Evolutionary conservation across 2,329 filamentous ascomycete genomes (phyloP).

Genomic region (Penicillium rolfsii): DNA sequence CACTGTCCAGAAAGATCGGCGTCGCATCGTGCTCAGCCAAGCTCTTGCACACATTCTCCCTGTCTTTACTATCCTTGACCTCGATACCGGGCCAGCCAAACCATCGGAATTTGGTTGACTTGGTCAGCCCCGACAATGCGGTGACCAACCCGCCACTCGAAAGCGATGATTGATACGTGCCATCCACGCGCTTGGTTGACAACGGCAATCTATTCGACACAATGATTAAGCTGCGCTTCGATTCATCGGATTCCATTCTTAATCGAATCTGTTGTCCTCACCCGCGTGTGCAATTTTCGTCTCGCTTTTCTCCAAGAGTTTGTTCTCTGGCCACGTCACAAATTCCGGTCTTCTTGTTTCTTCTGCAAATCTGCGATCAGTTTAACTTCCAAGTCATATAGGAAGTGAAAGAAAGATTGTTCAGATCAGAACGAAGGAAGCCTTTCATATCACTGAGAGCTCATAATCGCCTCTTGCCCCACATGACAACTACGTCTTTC

Average conservation of each 20-base stretch:
- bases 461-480: constrained; percentile 17
- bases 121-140: constrained; percentile 82
- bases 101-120: constrained; percentile 90
- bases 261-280: not conserved
- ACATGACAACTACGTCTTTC: constrained; percentile 27
- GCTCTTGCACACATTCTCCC: constrained; percentile 68
- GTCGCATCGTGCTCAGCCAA: constrained; percentile 80
- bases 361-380: not conserved
- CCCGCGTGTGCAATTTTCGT: not conserved
- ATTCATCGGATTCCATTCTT: constrained; percentile 12
- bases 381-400: not conserved
- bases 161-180: constrained; percentile 81
- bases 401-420: not conserved
- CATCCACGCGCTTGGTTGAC: constrained; percentile 84
- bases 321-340: not conserved
- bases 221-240: constrained; percentile 58
- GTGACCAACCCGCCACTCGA: constrained; percentile 92
- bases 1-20: constrained; percentile 84
- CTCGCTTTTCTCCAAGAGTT: not conserved
- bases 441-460: not conserved
- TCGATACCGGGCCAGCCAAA: constrained; percentile 94
- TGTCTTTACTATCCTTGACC: constrained; percentile 73
- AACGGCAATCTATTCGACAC: constrained; percentile 91
- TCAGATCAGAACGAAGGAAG: not conserved
- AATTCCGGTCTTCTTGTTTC: not conserved